These are phyloP conservation scores for Aspergillus sp. DNA, from an alignment of 2,329 filamentous ascomycete genomes.

Conservation along the genomic window DNA sequence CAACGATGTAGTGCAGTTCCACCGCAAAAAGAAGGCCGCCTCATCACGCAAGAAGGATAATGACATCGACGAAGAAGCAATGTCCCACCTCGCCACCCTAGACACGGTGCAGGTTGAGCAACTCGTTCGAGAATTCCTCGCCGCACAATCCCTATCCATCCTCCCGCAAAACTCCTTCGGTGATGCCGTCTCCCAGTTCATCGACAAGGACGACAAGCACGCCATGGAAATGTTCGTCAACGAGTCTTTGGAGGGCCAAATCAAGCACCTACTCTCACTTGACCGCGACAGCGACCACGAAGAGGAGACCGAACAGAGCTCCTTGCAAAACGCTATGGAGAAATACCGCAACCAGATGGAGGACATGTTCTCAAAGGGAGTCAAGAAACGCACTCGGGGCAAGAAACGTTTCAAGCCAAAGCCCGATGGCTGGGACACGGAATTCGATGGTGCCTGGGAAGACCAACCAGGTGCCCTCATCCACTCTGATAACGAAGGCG, in stretches of 20 bases:
- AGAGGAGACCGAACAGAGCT: slow-evolving; percentile 61
- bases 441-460: slow-evolving; percentile 82
- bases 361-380: slow-evolving; percentile 66
- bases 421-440: slow-evolving; percentile 83
- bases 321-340: slow-evolving; percentile 73
- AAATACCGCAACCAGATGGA: slow-evolving; percentile 69
- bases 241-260: slow-evolving; percentile 68
- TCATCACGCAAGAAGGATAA: slow-evolving; percentile 51
- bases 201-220: slow-evolving; percentile 92
- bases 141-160: slow-evolving; percentile 85
- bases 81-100: slow-evolving; percentile 59
- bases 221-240: slow-evolving; percentile 81
- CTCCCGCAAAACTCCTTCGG: slow-evolving; percentile 90
- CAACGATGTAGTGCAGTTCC: slow-evolving; percentile 90
- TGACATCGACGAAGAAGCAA: slow-evolving; percentile 63
- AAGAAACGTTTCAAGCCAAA: slow-evolving; percentile 69
- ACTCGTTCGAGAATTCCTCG: slow-evolving; percentile 83
- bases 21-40: slow-evolving; percentile 74
- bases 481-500: slow-evolving; percentile 51
- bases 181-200: slow-evolving; percentile 88
- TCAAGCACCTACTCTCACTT: slow-evolving; percentile 67
- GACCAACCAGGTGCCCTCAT: slow-evolving; percentile 70
- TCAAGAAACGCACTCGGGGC: slow-evolving; percentile 52
- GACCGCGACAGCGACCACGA: slow-evolving; percentile 70
- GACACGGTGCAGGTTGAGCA: slow-evolving; percentile 85